A percentile compares a stretch with the other conserved stretches of the same genome.
These are phyloP conservation scores for Knufia fluminis DNA, from an alignment of 2,329 filamentous ascomycete species.

Conservation along the genomic window DNA sequence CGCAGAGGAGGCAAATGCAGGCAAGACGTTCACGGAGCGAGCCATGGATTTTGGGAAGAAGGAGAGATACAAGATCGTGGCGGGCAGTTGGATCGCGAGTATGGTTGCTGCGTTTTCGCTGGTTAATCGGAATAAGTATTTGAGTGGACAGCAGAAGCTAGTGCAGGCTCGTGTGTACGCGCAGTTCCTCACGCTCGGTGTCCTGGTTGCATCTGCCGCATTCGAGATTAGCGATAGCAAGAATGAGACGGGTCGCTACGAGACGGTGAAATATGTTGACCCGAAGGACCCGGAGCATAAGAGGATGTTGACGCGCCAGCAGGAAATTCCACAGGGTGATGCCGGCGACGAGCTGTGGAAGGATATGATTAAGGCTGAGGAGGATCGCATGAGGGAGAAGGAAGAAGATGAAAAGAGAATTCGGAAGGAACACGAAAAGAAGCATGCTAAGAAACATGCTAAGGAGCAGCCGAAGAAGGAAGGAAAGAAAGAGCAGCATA, in stretches of 20 bases:
- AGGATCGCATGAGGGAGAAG: slow-evolving; percentile 35
- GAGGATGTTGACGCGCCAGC: slow-evolving; percentile 57
- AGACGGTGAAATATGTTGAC: slow-evolving; percentile 73
- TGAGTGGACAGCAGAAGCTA: slow-evolving; percentile 72
- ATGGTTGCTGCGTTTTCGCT: slow-evolving; percentile 67
- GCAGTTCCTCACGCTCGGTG: slow-evolving; percentile 76
- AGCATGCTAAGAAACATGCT: slow-evolving; percentile 7
- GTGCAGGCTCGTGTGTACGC: slow-evolving; percentile 93
- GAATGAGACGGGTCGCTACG: slow-evolving; percentile 55
- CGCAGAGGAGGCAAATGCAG: slow-evolving; percentile 43
- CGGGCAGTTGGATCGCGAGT: slow-evolving; percentile 68
- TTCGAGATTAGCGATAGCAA: slow-evolving; percentile 75
- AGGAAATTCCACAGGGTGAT: slow-evolving; percentile 10
- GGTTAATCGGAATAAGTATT: slow-evolving; percentile 67
- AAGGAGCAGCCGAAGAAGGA: slow-evolving; percentile 16
- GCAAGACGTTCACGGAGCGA: slow-evolving; percentile 51
- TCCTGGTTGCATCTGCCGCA: slow-evolving; percentile 70
- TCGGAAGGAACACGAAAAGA: slow-evolving; percentile 24
- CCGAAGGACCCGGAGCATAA: slow-evolving; percentile 75
- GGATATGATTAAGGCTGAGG: slow-evolving; percentile 42
- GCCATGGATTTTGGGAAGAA: slow-evolving; percentile 64
- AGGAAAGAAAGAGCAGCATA: slow-evolving; percentile 20
- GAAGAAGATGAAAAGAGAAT: slow-evolving; percentile 30
- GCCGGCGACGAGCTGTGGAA: slow-evolving; percentile 65
- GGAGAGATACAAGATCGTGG: slow-evolving; percentile 81